Evolutionary conservation across 2,329 filamentous ascomycete genomes (phyloP), one percentile per base, ranked within the genome.

Genomic region (Chaetomium globosum): DNA sequence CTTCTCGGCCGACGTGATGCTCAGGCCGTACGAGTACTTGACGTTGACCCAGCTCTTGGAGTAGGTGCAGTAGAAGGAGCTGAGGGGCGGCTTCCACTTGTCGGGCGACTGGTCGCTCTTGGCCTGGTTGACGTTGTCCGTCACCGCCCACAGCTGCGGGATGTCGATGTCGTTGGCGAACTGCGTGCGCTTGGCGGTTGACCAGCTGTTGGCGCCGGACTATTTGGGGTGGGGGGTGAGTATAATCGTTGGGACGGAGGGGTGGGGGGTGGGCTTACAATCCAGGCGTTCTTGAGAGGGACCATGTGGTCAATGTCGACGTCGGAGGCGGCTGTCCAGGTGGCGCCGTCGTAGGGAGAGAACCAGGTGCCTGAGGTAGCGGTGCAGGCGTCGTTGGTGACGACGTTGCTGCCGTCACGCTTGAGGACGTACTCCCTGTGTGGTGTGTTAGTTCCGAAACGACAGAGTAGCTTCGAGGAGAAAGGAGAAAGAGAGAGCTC

Each of bases 221-320:
- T 89, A 6, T 65, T 26, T 7, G 9, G 33, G 33, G 33, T 9
- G 12, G 33, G 19, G 46, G n/a, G 53, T 66, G 23, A 61, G 54
- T 59, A 63, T 68, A 71, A 54, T 48, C 1, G 19, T 48, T 21
- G 43, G n/a, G 21, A 26, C 4, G 26, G 26, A 26, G 26, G 26
- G 26, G 26, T 26, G 26, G 26, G 26, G 4, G 36, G 10, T 16
- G 30, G 9, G 16, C 81, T 72, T 70, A 87, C 85, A 67, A 89
- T 87, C 91, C 90, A 94, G 5, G 91, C 90, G 73, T 93, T 92
- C 74, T 89, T 88, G 67, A 96, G 76, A 0, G 92, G 91, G 2
- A 96, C 90, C 78, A 95, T 82, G 75, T 95, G 92, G 75, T 95
- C 92, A 66, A 95, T 94, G 71, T 94, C 90, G 1, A 95, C 76